phyloP scores from a whole-genome alignment of 805 yeast species.

The Kodamaea kakaduensis region DNA sequence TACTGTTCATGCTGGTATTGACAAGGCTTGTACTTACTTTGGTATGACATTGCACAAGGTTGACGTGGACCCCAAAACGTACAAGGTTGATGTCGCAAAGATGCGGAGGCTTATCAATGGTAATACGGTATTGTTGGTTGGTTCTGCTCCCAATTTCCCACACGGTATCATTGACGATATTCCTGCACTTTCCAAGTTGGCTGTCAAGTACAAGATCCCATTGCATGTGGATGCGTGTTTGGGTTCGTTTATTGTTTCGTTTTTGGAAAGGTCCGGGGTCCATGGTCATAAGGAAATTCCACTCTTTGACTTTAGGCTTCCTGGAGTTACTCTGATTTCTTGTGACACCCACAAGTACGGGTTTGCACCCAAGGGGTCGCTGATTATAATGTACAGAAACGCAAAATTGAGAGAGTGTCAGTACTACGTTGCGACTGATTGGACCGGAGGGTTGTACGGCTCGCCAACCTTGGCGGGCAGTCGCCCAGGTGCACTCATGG shows the following conservation, averaged over 20 bases:
- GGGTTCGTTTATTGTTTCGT: slow-evolving; percentile 88
- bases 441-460: slow-evolving; percentile 96
- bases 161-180: slow-evolving; percentile 95
- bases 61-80: slow-evolving; percentile 64
- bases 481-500: slow-evolving; percentile 94
- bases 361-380: slow-evolving; percentile 96
- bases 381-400: slow-evolving; percentile 83
- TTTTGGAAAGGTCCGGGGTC: slow-evolving; percentile 54
- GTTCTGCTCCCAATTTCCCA: slow-evolving; percentile 97
- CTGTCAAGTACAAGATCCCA: slow-evolving; percentile 67
- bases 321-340: slow-evolving; percentile 94
- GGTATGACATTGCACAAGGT: slow-evolving; percentile 81
- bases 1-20: slow-evolving; percentile 92
- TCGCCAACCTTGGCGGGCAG: slow-evolving; percentile 97
- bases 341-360: slow-evolving; percentile 99
- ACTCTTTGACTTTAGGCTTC: slow-evolving; percentile 76
- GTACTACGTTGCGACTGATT: slow-evolving; percentile 75
- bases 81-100: slow-evolving; percentile 58
- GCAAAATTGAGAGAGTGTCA: slow-evolving; percentile 68
- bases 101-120: slow-evolving; percentile 63
- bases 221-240: slow-evolving; percentile 94
- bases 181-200: slow-evolving; percentile 61
- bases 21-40: slow-evolving; percentile 88
- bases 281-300: slow-evolving; percentile 46
- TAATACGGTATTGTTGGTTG: slow-evolving; percentile 80